Conservation (phyloP, 495 filamentous ascomycete genomes). For the Polyplosphaeria fusca region DNA sequence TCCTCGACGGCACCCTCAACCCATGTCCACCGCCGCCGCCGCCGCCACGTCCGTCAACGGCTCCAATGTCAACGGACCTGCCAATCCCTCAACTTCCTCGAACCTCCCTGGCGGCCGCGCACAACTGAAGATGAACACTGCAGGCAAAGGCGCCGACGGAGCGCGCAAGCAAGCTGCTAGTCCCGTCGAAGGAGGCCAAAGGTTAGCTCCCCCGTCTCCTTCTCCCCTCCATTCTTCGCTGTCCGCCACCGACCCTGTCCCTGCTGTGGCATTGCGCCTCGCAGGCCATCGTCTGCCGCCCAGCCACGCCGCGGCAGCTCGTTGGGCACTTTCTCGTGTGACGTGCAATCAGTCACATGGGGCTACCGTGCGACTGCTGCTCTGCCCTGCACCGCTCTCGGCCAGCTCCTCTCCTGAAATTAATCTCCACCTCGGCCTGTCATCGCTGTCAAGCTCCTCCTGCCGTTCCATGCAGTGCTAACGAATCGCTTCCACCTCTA, state of each 20-base stretch:
- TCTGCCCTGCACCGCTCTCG: too few species aligned
- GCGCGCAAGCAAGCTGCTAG: conserved; percentile 57
- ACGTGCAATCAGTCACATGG: conserved; percentile 34
- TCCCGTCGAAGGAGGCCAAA: conserved; percentile 53
- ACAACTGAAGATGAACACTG: conserved; percentile 51
- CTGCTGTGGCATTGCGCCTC: neutral
- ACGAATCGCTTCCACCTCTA: conserved; percentile 40
- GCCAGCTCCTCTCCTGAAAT: too few species aligned
- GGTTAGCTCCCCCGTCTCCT: conserved; percentile 41
- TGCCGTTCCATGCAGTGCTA: conserved; percentile 12
- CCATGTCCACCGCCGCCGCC: conserved; percentile 53
- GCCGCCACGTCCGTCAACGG: conserved; percentile 52
- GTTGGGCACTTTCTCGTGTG: conserved; percentile 32
- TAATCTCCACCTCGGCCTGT: too few species aligned
- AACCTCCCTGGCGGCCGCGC: conserved; percentile 44
- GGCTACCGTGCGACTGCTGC: conserved; percentile 23
- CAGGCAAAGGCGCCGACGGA: conserved; percentile 50
- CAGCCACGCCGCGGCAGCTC: conserved; percentile 26
- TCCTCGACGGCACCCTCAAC: conserved; percentile 5
- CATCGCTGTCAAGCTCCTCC: too few species aligned
- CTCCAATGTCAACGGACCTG: conserved; percentile 44
- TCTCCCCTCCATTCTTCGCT: neutral
- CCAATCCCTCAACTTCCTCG: conserved; percentile 30
- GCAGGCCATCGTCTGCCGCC: neutral
- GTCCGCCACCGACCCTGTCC: neutral